Conservation (phyloP, 1,284 basidiomycete genomes). For the Cutaneotrichosporon cavernicola region DNA sequence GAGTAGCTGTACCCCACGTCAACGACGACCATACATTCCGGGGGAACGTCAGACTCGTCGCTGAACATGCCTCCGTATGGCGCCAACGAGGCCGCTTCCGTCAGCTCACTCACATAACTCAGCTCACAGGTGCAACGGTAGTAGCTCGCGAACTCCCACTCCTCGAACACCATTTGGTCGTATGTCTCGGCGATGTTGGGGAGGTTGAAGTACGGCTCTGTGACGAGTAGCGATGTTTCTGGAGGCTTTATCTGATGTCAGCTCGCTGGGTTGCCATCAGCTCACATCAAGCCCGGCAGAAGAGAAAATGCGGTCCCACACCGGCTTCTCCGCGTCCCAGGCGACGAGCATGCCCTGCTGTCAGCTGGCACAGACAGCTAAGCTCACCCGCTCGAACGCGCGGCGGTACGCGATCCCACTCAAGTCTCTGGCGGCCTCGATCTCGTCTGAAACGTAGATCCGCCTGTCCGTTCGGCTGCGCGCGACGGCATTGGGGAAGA, state of each 20-base stretch:
- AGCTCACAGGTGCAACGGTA: slow-evolving; percentile 72
- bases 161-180: slow-evolving; percentile 92
- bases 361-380: slow-evolving; percentile 16
- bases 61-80: slow-evolving; percentile 68
- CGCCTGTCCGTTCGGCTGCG: slow-evolving; percentile 74
- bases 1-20: slow-evolving; percentile 92
- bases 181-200: slow-evolving; percentile 86
- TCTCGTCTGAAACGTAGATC: slow-evolving; percentile 78
- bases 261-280: slow-evolving; percentile 15
- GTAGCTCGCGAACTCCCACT: slow-evolving; percentile 87
- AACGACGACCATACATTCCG: slow-evolving; percentile 78
- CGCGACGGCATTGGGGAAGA: slow-evolving; percentile 73
- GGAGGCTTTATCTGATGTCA: slow-evolving; percentile 65
- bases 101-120: not conserved
- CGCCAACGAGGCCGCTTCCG: slow-evolving; percentile 70
- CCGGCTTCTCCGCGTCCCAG: slow-evolving; percentile 86
- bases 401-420: slow-evolving; percentile 75
- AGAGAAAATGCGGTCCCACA: slow-evolving; percentile 84
- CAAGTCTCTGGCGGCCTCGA: slow-evolving; percentile 70
- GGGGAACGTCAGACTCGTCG: slow-evolving; percentile 55
- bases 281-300: slow-evolving; percentile 66
- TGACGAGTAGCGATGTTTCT: slow-evolving; percentile 73
- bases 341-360: slow-evolving; percentile 79
- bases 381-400: slow-evolving; percentile 76
- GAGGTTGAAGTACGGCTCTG: slow-evolving; percentile 90